Base-by-base conservation (phyloP, 1,139 yeast genomes). In the Pichia cactophila region DNA sequence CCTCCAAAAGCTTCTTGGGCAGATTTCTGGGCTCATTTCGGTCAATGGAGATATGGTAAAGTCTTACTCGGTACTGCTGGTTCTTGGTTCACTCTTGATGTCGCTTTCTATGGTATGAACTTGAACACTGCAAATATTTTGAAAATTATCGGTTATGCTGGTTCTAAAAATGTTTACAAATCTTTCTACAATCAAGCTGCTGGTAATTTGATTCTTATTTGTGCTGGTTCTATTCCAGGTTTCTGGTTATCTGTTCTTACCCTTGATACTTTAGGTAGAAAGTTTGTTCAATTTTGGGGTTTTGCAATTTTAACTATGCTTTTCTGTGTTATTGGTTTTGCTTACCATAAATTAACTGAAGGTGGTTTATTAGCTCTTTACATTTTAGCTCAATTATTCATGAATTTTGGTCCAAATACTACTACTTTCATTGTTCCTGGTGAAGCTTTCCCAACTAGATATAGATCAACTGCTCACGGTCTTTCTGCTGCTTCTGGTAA, bases 391-490 rank as follows among this genome's bases (percentile, higher is more conserved):
- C 94, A 86, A 72, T 84, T 87, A 67, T 87, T 87, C 82, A 81
- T 83, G 69, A 86, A 87, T 69, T 87, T 86, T 61, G 96, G 96
- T 65, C 97, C 98, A 66, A 92, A 92, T 77, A 80, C 90, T 54
- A 94, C 97, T 46, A 92, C 98, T 52, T 92, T 92, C 71, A 79
- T 92, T 62, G 81, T 88, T 61, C 97, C 98, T 46, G 98, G 97
- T 69, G 98, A 92, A 75, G 78, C 83, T 64, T 92, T 77, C 87
- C 98, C 98, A 66, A 92, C 98, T 46, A 80, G 95, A 72, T 88
- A 89, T 74, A 87, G 98, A 80, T 92, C 97, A 42, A 83, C 97
- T 59, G 97, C 97, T 50, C 98, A 92, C 67, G 98, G 98, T 77
- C 73, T 92, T 56, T 87, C 96, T 59, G 98, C 98, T 58, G 97